Conservation (phyloP, 345 rosid genomes). For the Corchorus olitorius region DNA sequence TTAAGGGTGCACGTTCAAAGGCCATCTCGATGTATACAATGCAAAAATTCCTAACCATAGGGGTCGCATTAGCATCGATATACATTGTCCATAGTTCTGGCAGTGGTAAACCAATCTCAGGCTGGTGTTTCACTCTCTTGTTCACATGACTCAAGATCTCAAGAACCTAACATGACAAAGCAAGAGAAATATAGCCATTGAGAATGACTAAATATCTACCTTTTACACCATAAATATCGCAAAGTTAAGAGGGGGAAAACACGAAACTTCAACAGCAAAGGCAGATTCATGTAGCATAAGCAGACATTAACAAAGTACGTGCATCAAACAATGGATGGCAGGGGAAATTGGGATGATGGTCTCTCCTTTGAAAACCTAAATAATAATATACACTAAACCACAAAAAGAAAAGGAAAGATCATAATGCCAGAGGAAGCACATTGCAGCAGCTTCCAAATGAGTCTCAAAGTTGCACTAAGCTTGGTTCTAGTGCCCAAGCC, state of each 20-base stretch:
- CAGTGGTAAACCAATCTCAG: conserved; percentile 77
- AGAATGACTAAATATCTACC: neutral
- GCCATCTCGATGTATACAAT: conserved; percentile 96
- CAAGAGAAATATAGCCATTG: neutral
- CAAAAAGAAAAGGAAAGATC: neutral
- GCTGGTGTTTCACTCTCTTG: conserved; percentile 91
- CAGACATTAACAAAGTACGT: neutral
- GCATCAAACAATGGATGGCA: neutral
- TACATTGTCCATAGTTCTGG: conserved; percentile 68
- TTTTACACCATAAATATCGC: conserved; percentile 1
- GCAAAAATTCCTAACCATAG: conserved; percentile 87
- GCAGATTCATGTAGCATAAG: conserved; percentile 10
- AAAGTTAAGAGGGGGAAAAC: neutral
- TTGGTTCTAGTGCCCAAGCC: conserved; percentile 10
- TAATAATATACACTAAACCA: neutral
- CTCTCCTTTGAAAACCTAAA: neutral
- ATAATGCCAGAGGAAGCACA: neutral
- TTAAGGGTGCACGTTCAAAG: conserved; percentile 63
- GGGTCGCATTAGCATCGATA: conserved; percentile 52
- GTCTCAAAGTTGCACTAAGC: neutral
- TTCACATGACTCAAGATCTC: conserved; percentile 95
- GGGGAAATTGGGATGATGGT: too few relatives aligned
- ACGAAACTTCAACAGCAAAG: conserved; percentile 13
- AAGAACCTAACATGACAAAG: conserved; percentile 62
- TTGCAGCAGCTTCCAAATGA: neutral